Conservation (phyloP, 306 rosid genomes). For the Cotoneaster glaucophyllus region DNA sequence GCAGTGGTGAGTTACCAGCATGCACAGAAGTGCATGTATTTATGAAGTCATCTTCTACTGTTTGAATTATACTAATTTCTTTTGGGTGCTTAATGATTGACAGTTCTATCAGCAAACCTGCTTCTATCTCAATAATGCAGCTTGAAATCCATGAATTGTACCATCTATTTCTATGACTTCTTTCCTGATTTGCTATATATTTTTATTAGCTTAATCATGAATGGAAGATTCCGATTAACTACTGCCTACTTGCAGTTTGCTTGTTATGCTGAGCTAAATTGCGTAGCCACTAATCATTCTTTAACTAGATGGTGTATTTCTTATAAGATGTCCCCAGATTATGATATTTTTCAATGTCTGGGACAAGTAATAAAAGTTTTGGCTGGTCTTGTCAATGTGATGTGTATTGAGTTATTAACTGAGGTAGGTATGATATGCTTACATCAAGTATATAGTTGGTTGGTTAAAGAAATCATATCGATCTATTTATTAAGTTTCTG, state of each 20-base stretch:
- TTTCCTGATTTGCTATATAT: not conserved
- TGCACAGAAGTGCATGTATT: not conserved
- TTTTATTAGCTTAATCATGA: not conserved
- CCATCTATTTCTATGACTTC: not conserved
- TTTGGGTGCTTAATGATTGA: not conserved
- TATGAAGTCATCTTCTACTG: not conserved
- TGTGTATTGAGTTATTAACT: not conserved
- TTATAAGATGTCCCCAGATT: not conserved
- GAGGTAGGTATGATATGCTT: not conserved
- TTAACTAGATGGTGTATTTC: not conserved
- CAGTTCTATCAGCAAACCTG: not conserved
- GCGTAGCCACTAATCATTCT: not conserved
- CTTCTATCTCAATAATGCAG: not conserved
- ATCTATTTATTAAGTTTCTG: not conserved
- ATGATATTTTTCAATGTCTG: not conserved
- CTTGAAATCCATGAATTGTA: not conserved
- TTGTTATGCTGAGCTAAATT: not conserved
- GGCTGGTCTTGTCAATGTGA: not conserved
- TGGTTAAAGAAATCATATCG: not conserved
- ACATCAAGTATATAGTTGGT: not conserved
- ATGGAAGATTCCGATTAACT: not conserved
- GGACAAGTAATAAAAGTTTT: not conserved
- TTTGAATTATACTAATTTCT: not conserved
- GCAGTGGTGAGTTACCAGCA: conserved; percentile 76
- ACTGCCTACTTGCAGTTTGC: not conserved